Conservation (phyloP, 78 protist genomes). For the Fonticula alba region DNA sequence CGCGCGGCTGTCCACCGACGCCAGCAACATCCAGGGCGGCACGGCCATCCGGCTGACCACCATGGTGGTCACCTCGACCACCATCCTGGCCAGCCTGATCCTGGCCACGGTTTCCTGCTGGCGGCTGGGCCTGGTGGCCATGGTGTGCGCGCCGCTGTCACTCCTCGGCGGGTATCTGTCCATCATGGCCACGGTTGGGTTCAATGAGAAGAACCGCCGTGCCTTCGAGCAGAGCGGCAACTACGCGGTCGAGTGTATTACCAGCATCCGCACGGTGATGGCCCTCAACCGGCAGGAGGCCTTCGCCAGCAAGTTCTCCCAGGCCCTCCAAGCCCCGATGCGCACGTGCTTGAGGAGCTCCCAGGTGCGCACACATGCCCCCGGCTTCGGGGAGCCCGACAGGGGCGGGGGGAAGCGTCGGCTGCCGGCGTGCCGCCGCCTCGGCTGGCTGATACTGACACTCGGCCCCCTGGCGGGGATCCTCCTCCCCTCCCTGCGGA, state of each 20-base stretch:
- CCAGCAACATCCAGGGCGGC: conserved; percentile 36
- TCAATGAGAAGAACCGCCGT: conserved; percentile 6
- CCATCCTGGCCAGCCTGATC: conserved; percentile 26
- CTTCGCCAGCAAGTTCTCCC: too few relatives aligned
- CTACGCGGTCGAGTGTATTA: neutral
- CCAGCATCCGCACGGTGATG: neutral
- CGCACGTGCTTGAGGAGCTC: too few relatives aligned
- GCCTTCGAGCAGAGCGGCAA: conserved; percentile 29
- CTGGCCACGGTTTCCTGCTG: conserved; percentile 21
- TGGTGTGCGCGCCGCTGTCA: conserved; percentile 18
- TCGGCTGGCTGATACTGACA: too few relatives aligned
- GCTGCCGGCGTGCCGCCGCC: too few relatives aligned
- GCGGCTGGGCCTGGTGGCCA: conserved; percentile 29
- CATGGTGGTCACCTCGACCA: conserved; percentile 9
- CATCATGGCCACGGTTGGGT: too few relatives aligned
- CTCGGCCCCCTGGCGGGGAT: too few relatives aligned
- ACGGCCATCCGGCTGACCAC: conserved; percentile 23
- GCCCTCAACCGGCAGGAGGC: neutral
- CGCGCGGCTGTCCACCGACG: conserved; percentile 37
- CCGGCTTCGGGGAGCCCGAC: too few relatives aligned
- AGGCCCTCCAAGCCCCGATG: too few relatives aligned
- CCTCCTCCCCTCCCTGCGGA: too few relatives aligned
- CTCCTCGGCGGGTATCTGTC: too few relatives aligned
- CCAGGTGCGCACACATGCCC: too few relatives aligned
- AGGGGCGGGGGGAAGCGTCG: too few relatives aligned